Evolutionary conservation across 192 early-diverging fungal genomes (phyloP), one percentile per base, ranked within the genome.

Genomic region (Paraglomus brasilianum): DNA sequence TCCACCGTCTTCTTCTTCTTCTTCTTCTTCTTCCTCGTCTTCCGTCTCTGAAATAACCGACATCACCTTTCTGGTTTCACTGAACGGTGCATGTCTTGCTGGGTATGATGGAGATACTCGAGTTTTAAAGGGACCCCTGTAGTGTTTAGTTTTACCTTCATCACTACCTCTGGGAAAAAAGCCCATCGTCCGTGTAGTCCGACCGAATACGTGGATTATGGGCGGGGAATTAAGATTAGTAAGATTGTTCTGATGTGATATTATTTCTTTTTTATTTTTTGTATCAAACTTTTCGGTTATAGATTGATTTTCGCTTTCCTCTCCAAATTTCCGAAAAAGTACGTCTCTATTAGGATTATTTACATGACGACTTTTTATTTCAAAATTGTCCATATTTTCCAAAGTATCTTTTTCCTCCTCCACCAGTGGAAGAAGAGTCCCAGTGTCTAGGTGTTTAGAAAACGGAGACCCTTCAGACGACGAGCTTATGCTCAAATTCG

Each of bases 321-420:
- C 38, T 66, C 52, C 46, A 11, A 52, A 24, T 39, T 42, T 49
- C 52, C 38, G 52, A 69, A 36, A 21, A 56, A 44, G 8, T n/a
- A 24, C 22, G 66, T 69, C 66, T 69, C 41, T 69, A 69, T 56
- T 69, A 69, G 52, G 19, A 69, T 13, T 69, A 69, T 55, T 50
- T 55, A 55, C 52, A 55, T 8, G 38, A 69, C 41, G 66, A 69
- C 17, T 69, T 69, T 69, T 57, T 69, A 24, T 55, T 39, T 43
- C 51, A 69, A 15, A 69, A 69, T 40, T 69, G 17, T 45, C 41
- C 11, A 53, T 44, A n/a, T 46, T 17, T 14, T 39, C 63, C 47
- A 14, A 19, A 48, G 47, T 15, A 48, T 48, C 17, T 48, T 2
- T 13, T 52, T 68, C 55, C 55, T 68, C 39, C n/a, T 55, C 39